Evolutionary conservation across 768 basidiomycete species (phyloP), one percentile per base, ranked within the genome.

Genomic region (Suillus decipiens): DNA sequence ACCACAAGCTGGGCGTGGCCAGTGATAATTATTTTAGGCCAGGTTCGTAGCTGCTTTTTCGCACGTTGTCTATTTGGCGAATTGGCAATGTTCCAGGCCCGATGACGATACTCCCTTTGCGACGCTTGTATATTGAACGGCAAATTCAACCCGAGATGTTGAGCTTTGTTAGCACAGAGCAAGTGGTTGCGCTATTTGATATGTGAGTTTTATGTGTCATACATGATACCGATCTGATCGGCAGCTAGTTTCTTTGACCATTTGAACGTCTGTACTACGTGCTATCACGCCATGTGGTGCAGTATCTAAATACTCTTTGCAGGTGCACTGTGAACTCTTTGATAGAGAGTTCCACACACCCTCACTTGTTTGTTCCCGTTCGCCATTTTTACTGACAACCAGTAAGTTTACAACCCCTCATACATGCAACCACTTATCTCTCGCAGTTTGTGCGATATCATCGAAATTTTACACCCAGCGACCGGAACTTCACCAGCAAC

Each of bases 141-240:
- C 91, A 95, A 73, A 78, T 95, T 36, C 94, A 95, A 69, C 96
- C 96, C 0, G 96, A 97, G 70, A 96, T 97, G 87, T 80, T 98
- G 45, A 93, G 81, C 66, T 96, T 96, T 67, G 89, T 94, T 3
- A 80, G 81, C 61, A 91, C 90, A 0, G 93, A 96, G 31, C 94
- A 99, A 71, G 96, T 98, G 45, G 87, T 95, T 22, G 90, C 88
- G 5, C 79, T 99, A 61, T 99, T 99, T 77, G 84, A 92, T 72
- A 93, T 98, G 92, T 93, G 62, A 66, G 89, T 84, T 24, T 62
- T 63, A n/a, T 15, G 17, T 59, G 22, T 60, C 56, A 59, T 34
- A 4, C 50, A 8, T 59, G 58, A 41, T 28, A 53, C 63, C 53
- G n/a, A 47, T 28, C 41, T 59, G 51, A 53, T 41, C 54, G 45